Conservation (phyloP, 2,329 filamentous ascomycete species). For the Magnaporthiopsis rhizophila region DNA sequence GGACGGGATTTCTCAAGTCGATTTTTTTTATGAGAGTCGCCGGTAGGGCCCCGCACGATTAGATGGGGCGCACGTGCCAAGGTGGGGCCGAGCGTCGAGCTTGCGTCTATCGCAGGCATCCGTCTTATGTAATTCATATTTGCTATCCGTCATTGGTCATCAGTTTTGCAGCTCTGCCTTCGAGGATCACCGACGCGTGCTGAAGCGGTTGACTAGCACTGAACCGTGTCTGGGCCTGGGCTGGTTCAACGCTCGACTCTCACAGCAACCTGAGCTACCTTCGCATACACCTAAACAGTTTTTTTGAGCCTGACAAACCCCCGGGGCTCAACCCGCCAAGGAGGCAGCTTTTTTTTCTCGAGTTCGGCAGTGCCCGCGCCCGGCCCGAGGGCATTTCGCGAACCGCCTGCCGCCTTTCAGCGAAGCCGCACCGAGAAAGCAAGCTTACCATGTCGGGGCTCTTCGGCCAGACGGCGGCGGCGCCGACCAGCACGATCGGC, state of each 20-base stretch:
- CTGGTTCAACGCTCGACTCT: neutral
- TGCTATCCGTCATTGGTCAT: neutral
- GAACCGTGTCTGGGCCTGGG: neutral
- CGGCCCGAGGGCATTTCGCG: neutral
- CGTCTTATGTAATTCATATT: neutral
- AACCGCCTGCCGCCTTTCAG: neutral
- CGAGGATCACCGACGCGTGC: slow-evolving; percentile 1
- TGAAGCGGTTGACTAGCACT: neutral
- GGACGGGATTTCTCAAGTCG: neutral
- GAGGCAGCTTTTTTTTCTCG: neutral
- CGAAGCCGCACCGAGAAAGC: neutral
- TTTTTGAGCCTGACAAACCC: neutral
- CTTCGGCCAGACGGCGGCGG: slow-evolving; percentile 44
- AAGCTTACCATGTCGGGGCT: slow-evolving; percentile 52
- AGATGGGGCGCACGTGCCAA: neutral
- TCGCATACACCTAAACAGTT: too few species aligned
- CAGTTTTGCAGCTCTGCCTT: neutral
- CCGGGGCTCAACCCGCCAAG: neutral
- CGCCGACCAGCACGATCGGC: slow-evolving; percentile 66
- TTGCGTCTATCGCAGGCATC: neutral
- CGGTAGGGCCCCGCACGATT: neutral
- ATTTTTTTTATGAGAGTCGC: neutral
- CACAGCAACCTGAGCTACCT: too few species aligned
- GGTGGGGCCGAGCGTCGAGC: neutral
- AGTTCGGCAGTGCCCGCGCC: neutral